A percentile compares a stretch with the other conserved stretches of the same genome.
Evolutionary conservation across 768 basidiomycete genomes (phyloP).

Genomic region (Termitomyces sp.): DNA sequence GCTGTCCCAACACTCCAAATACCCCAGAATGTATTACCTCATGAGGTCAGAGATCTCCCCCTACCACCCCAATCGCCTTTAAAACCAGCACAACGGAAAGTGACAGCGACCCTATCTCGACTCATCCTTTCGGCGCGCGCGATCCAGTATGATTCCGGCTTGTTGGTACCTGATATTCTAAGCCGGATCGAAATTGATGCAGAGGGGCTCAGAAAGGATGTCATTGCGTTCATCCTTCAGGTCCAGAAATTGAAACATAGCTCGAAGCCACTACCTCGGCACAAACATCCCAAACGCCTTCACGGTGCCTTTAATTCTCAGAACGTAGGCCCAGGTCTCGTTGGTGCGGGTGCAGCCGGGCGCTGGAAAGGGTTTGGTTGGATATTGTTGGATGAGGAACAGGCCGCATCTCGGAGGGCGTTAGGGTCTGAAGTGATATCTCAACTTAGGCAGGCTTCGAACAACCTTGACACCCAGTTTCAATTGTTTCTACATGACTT

Average conservation of each 20-base stretch:
- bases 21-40: slow-evolving; percentile 51
- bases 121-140: slow-evolving; percentile 90
- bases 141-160: slow-evolving; percentile 76
- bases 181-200: slow-evolving; percentile 74
- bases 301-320: slow-evolving; percentile 58
- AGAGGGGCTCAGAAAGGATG: slow-evolving; percentile 69
- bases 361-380: slow-evolving; percentile 88
- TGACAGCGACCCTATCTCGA: slow-evolving; percentile 86
- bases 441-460: slow-evolving; percentile 48
- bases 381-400: slow-evolving; percentile 53
- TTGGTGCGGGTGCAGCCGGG: slow-evolving; percentile 78
- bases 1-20: slow-evolving; percentile 61
- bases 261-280: slow-evolving; percentile 20
- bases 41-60: slow-evolving; percentile 45
- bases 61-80: slow-evolving; percentile 54
- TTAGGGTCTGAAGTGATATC: slow-evolving; percentile 51
- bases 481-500: slow-evolving; percentile 33
- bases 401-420: slow-evolving; percentile 45
- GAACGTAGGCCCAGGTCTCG: slow-evolving; percentile 71
- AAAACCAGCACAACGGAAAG: slow-evolving; percentile 79
- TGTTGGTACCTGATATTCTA: slow-evolving; percentile 57
- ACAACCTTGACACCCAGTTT: slow-evolving; percentile 50
- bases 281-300: slow-evolving; percentile 49
- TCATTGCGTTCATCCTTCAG: slow-evolving; percentile 64
- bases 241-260: slow-evolving; percentile 56